Conservation (phyloP, 768 basidiomycete genomes). For the Kwoniella bestiolae region DNA sequence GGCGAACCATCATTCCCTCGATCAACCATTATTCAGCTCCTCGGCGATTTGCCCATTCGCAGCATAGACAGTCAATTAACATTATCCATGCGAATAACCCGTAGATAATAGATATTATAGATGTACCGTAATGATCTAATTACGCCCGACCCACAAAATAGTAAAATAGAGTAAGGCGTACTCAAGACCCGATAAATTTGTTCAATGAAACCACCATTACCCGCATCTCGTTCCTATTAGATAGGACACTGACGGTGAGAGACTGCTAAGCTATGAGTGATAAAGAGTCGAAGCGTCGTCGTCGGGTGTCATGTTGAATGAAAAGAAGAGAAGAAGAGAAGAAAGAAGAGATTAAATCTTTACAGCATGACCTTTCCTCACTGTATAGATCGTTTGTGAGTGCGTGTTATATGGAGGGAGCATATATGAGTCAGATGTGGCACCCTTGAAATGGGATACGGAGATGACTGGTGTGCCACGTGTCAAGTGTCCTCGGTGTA, state of each 20-base stretch:
- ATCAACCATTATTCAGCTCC: no score
- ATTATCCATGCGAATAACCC: no score
- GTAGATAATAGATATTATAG: neutral
- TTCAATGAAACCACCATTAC: slow-evolving; percentile 17
- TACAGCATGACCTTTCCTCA: no score
- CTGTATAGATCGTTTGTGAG: no score
- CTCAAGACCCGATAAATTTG: slow-evolving; percentile 45
- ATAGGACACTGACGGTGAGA: slow-evolving; percentile 38
- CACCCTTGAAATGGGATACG: neutral
- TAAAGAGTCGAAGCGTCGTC: slow-evolving; percentile 45
- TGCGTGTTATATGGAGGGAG: no score
- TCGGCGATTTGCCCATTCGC: no score
- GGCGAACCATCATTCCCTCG: no score
- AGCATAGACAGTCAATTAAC: no score
- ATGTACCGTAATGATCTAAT: slow-evolving; percentile 43
- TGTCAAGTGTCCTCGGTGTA: neutral
- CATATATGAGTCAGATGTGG: neutral
- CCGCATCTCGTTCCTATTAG: slow-evolving; percentile 11
- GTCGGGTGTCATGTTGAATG: slow-evolving; percentile 35
- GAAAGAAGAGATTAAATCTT: slow-evolving; percentile 4
- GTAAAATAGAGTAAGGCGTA: slow-evolving; percentile 44
- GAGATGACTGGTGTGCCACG: no score
- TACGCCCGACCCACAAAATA: slow-evolving; percentile 46
- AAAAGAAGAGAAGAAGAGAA: slow-evolving; percentile 12
- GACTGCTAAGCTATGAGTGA: slow-evolving; percentile 45